phyloP scores from a whole-genome alignment of 257 asterid species.

The Solanum sitiens region DNA sequence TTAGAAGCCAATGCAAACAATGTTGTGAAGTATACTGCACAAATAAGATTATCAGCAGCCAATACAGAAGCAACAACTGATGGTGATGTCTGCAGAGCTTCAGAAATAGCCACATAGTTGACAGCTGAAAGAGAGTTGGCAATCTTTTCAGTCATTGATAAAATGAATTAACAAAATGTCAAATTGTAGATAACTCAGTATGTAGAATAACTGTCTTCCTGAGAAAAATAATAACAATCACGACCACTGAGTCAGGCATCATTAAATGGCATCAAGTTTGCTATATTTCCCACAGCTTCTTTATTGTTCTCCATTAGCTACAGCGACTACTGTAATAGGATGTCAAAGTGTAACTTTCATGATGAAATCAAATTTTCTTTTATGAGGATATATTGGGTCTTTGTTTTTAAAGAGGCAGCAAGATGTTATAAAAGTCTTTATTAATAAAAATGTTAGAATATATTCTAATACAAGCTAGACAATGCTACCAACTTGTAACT shows the following conservation, averaged over 20 bases:
- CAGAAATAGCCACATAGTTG: conserved; percentile 88
- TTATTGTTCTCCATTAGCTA: background rate
- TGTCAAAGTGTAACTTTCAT: background rate
- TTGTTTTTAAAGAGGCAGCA: background rate
- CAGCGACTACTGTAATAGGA: background rate
- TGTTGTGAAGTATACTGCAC: conserved; percentile 76
- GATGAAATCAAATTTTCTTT: background rate
- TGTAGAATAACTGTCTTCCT: background rate
- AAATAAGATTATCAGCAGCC: conserved; percentile 96
- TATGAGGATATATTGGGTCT: background rate
- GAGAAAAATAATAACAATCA: background rate
- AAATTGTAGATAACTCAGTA: background rate
- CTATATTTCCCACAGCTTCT: background rate
- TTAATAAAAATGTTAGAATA: background rate
- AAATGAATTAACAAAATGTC: background rate
- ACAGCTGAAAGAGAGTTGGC: conserved; percentile 46
- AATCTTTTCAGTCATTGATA: background rate
- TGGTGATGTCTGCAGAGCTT: conserved; percentile 76
- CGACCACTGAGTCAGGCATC: background rate
- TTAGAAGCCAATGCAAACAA: conserved; percentile 76
- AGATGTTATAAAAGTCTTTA: background rate
- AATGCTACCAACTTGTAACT: background rate
- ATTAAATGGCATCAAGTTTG: background rate
- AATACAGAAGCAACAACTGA: conserved; percentile 90
- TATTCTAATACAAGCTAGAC: background rate